Evolutionary conservation across 2,329 filamentous ascomycete genomes (phyloP).

Genomic region (Corniculantispora saksenae): DNA sequence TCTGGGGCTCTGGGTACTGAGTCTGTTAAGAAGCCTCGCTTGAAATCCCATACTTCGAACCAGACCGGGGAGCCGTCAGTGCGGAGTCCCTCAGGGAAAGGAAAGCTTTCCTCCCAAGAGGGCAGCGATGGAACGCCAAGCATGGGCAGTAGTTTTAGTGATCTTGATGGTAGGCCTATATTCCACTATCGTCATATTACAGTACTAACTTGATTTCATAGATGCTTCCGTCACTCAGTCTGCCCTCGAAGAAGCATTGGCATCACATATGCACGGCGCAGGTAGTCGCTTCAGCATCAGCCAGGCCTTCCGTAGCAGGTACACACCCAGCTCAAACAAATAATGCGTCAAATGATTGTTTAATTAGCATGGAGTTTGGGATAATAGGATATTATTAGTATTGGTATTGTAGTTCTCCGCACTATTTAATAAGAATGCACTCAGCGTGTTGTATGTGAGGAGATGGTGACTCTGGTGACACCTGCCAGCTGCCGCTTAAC

Average conservation of each 20-base stretch:
- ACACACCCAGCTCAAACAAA: slow-evolving; percentile 43
- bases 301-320: slow-evolving; percentile 65
- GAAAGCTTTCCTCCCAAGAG: slow-evolving; percentile 55
- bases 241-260: slow-evolving; percentile 74
- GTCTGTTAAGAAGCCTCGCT: slow-evolving; percentile 35
- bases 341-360: slow-evolving; percentile 18
- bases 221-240: slow-evolving; percentile 81
- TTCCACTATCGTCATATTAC: slow-evolving; percentile 15
- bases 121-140: slow-evolving; percentile 74
- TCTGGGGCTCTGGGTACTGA: slow-evolving; percentile 43
- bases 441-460: not conserved
- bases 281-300: slow-evolving; percentile 65
- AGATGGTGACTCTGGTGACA: slow-evolving; percentile 1
- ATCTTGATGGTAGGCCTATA: slow-evolving; percentile 67
- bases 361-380: slow-evolving; percentile 13
- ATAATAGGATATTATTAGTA: not conserved
- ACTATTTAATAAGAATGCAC: not conserved
- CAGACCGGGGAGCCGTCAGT: slow-evolving; percentile 60
- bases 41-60: slow-evolving; percentile 56
- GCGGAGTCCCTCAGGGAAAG: slow-evolving; percentile 53
- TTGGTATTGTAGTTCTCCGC: slow-evolving; percentile 2
- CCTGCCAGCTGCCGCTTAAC: slow-evolving; percentile 4
- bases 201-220: slow-evolving; percentile 32
- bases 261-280: slow-evolving; percentile 50
- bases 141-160: slow-evolving; percentile 85